Evolutionary conservation across 345 rosid species (phyloP).

Genomic region (Mercurialis annua): DNA sequence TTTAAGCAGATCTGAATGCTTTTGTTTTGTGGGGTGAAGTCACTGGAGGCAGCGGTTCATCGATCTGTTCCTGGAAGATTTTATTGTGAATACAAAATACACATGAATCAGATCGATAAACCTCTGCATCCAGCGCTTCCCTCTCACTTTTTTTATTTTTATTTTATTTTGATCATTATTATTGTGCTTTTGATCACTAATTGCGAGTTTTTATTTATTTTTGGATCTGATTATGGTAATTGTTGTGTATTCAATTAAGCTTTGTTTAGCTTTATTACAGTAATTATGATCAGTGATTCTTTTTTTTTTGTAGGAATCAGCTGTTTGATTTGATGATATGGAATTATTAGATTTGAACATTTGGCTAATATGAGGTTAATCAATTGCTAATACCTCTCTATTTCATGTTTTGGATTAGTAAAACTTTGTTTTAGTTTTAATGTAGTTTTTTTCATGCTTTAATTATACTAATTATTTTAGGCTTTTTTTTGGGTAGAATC

Average conservation of each 20-base stretch:
- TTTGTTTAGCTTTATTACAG: neutral
- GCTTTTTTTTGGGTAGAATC: too few relatives aligned
- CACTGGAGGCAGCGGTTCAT: slow-evolving; percentile 99
- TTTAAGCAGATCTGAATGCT: too few relatives aligned
- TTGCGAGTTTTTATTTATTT: too few relatives aligned
- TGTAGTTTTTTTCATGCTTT: neutral
- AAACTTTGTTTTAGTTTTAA: too few relatives aligned
- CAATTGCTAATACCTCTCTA: too few relatives aligned
- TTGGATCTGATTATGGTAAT: too few relatives aligned
- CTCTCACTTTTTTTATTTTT: slow-evolving; percentile 9
- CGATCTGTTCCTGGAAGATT: slow-evolving; percentile 80
- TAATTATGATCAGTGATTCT: neutral
- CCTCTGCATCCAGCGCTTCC: slow-evolving; percentile 97
- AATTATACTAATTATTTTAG: neutral
- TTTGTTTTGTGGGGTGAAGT: slow-evolving; percentile 42
- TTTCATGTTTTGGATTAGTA: too few relatives aligned
- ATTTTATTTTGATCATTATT: neutral
- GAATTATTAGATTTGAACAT: too few relatives aligned
- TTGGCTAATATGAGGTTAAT: too few relatives aligned
- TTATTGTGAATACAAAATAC: slow-evolving; percentile 27
- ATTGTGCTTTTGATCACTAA: neutral
- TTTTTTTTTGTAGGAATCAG: neutral
- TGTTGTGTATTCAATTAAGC: too few relatives aligned
- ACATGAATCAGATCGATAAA: slow-evolving; percentile 95
- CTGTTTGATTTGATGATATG: too few relatives aligned